phyloP scores from a whole-genome alignment of 768 basidiomycete genomes.

The Agaricus bisporus region DNA sequence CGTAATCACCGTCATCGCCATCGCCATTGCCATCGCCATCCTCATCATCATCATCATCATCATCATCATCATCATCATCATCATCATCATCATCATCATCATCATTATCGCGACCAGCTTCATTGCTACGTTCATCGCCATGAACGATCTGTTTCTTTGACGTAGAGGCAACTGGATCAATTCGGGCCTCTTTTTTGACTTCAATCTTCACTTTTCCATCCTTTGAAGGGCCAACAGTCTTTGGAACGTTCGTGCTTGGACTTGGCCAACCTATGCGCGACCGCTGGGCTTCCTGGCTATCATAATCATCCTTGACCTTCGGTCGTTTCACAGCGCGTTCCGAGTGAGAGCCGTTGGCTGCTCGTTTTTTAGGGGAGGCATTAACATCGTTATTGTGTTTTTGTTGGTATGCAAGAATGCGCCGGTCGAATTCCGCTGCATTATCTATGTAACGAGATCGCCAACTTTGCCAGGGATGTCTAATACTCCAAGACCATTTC shows the following conservation, averaged over 20 bases:
- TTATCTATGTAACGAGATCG: slow-evolving; percentile 52
- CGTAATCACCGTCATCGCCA: not conserved
- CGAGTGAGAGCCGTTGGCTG: not conserved
- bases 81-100: not conserved
- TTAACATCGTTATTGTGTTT: not conserved
- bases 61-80: not conserved
- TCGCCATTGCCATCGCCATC: not conserved
- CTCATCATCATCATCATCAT: not conserved
- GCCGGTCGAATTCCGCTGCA: slow-evolving; percentile 29
- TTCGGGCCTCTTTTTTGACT: not conserved
- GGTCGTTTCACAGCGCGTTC: slow-evolving; percentile 5
- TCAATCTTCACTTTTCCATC: not conserved
- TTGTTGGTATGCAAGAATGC: slow-evolving; percentile 34
- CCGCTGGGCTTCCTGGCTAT: not conserved
- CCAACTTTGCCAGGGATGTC: slow-evolving; percentile 60
- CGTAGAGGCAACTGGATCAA: too few relatives aligned
- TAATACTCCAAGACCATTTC: slow-evolving; percentile 45
- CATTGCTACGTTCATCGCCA: too few relatives aligned
- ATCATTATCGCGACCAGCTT: not conserved
- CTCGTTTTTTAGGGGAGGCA: not conserved
- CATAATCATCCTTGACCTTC: not conserved
- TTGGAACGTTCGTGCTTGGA: not conserved
- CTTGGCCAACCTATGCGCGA: not conserved
- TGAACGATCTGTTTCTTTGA: not conserved
- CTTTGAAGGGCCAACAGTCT: too few relatives aligned